Percentiles rank a stretch among this genome's conserved stretches.
Evolutionary conservation across 306 rosid genomes (phyloP).

Genomic region (Malus sylvestris): DNA sequence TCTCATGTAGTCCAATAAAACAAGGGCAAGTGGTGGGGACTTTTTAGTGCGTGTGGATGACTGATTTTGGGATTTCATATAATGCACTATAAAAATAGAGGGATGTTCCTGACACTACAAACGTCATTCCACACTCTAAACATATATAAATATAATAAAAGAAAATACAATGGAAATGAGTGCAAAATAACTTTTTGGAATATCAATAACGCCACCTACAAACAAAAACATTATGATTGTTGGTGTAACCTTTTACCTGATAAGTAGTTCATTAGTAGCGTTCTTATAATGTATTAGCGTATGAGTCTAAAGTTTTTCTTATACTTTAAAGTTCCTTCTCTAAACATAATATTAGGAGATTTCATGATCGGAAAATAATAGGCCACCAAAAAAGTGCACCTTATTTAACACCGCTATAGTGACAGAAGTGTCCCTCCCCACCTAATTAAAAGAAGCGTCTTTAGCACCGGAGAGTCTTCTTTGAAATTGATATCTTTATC

Average conservation of each 20-base stretch:
- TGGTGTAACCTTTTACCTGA: not conserved
- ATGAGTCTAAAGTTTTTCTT: too few relatives aligned
- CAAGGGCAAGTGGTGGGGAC: too few relatives aligned
- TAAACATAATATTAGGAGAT: not conserved
- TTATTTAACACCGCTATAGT: not conserved
- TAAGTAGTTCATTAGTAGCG: too few relatives aligned
- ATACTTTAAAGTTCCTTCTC: too few relatives aligned
- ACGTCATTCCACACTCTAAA: too few relatives aligned
- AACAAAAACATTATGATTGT: too few relatives aligned
- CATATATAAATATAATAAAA: not conserved
- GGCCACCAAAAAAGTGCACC: not conserved
- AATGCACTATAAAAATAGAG: not conserved
- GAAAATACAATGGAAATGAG: not conserved
- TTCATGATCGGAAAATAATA: not conserved
- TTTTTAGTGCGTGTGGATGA: not conserved
- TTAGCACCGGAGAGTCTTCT: not conserved
- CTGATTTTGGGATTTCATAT: not conserved
- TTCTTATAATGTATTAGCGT: too few relatives aligned
- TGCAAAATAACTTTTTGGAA: too few relatives aligned
- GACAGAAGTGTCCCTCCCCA: not conserved
- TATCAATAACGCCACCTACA: too few relatives aligned
- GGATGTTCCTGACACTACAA: not conserved
- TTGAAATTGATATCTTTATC: not conserved
- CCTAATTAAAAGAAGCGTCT: not conserved
- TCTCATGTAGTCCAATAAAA: too few relatives aligned